These are phyloP conservation scores for Saturnispora ahearnii DNA, from an alignment of 805 yeast genomes.

Conservation along the genomic window DNA sequence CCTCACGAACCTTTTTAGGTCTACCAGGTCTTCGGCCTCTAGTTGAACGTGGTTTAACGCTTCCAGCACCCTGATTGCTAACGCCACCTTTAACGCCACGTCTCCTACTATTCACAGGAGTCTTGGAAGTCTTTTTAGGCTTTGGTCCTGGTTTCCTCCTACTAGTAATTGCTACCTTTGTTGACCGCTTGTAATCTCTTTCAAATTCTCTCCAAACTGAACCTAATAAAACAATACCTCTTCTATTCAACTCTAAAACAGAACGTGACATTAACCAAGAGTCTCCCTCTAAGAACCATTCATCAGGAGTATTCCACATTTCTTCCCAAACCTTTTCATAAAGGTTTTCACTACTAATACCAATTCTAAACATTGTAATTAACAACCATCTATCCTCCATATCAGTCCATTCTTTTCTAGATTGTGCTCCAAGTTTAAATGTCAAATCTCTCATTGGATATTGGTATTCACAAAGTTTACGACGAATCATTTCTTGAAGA, in stretches of 20 bases:
- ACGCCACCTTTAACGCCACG: background rate
- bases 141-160: background rate
- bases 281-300: conserved; percentile 31
- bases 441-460: conserved; percentile 69
- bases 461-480: conserved; percentile 59
- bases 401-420: conserved; percentile 64
- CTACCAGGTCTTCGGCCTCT: background rate
- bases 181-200: conserved; percentile 11
- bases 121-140: background rate
- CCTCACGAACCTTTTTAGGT: background rate
- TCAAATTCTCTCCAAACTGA: conserved; percentile 67
- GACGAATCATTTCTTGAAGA: conserved; percentile 72
- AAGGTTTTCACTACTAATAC: conserved; percentile 69
- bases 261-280: conserved; percentile 79
- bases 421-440: conserved; percentile 55
- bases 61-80: background rate
- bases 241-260: conserved; percentile 66
- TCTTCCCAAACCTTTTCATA: conserved; percentile 73
- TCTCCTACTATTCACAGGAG: background rate
- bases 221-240: conserved; percentile 71
- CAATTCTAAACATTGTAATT: conserved; percentile 69
- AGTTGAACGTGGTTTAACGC: background rate
- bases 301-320: conserved; percentile 27
- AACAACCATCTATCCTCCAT: conserved; percentile 87
- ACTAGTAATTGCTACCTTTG: background rate